Evolutionary conservation across 2,329 filamentous ascomycete genomes (phyloP).

Genomic region (Alternaria infectoria): DNA sequence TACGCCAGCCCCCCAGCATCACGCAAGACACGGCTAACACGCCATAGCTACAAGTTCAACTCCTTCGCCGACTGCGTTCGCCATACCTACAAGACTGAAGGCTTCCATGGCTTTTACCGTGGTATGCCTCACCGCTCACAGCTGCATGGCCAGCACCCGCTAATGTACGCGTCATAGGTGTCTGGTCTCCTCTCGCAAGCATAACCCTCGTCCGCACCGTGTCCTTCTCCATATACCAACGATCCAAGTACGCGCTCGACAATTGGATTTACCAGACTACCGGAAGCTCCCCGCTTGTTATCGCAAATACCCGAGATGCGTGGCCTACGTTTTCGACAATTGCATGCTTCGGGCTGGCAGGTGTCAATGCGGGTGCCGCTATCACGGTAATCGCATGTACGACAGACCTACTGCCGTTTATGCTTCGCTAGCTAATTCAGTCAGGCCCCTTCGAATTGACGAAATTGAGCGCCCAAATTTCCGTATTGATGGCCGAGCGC

Average conservation of each 20-base stretch:
- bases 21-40: slow-evolving; percentile 20
- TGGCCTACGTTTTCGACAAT: slow-evolving; percentile 77
- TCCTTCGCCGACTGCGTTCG: slow-evolving; percentile 76
- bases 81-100: slow-evolving; percentile 70
- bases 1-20: slow-evolving; percentile 32
- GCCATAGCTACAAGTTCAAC: slow-evolving; percentile 69
- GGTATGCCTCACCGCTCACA: slow-evolving; percentile 51
- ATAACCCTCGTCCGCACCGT: slow-evolving; percentile 79
- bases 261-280: slow-evolving; percentile 70
- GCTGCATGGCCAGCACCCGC: slow-evolving; percentile 6
- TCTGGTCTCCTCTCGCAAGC: slow-evolving; percentile 79
- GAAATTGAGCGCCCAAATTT: slow-evolving; percentile 87
- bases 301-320: slow-evolving; percentile 73
- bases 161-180: slow-evolving; percentile 56
- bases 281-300: slow-evolving; percentile 72
- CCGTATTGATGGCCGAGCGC: slow-evolving; percentile 73
- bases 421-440: slow-evolving; percentile 14
- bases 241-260: slow-evolving; percentile 75
- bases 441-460: slow-evolving; percentile 83
- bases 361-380: slow-evolving; percentile 77
- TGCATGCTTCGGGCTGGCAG: slow-evolving; percentile 77
- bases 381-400: slow-evolving; percentile 80
- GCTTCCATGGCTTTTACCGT: slow-evolving; percentile 58
- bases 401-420: slow-evolving; percentile 3
- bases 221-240: slow-evolving; percentile 81